A percentile compares a stretch with the other conserved stretches of the same genome.
Evolutionary conservation across 75 land plant species (phyloP).

Genomic region (Ceratopteris richardii): DNA sequence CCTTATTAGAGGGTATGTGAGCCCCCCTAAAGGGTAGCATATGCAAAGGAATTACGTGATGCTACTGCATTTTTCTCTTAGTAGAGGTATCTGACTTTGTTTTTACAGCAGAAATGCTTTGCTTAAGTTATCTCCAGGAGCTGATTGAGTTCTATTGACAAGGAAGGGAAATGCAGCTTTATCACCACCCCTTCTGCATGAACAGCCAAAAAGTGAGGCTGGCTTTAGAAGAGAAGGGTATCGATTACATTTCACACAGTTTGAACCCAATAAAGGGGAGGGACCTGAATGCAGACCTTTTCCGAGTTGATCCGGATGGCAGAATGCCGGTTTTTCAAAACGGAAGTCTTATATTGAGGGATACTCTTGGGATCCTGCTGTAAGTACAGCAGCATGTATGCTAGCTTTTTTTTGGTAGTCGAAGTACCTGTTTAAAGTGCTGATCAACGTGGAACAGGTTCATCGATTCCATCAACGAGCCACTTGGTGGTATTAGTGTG

Average conservation of each 20-base stretch:
- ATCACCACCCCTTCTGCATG: conserved; percentile 85
- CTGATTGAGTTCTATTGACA: too few species aligned
- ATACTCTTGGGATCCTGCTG: conserved; percentile 72
- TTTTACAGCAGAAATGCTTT: too few species aligned
- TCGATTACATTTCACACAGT: conserved; percentile 75
- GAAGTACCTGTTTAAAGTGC: too few species aligned
- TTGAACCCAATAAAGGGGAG: conserved; percentile 88
- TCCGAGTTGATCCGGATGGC: conserved; percentile 68
- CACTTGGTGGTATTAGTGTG: conserved; percentile 31
- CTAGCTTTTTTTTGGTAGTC: too few species aligned
- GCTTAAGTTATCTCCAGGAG: too few species aligned
- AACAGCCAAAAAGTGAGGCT: conserved; percentile 91
- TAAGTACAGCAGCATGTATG: too few species aligned
- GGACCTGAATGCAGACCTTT: conserved; percentile 75
- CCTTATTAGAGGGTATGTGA: too few species aligned
- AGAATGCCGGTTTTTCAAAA: conserved; percentile 79
- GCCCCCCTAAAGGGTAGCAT: too few species aligned
- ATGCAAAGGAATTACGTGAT: too few species aligned
- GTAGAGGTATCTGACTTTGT: too few species aligned
- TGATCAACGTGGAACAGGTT: conserved; percentile 53
- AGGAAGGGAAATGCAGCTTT: conserved; percentile 59
- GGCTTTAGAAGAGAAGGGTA: conserved; percentile 75
- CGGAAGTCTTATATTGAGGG: conserved; percentile 49
- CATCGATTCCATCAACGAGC: conserved; percentile 52
- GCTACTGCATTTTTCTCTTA: too few species aligned